Evolutionary conservation across 768 basidiomycete genomes (phyloP), one percentile per base, ranked within the genome.

Genomic region (Peribolospora kevripleyi): DNA sequence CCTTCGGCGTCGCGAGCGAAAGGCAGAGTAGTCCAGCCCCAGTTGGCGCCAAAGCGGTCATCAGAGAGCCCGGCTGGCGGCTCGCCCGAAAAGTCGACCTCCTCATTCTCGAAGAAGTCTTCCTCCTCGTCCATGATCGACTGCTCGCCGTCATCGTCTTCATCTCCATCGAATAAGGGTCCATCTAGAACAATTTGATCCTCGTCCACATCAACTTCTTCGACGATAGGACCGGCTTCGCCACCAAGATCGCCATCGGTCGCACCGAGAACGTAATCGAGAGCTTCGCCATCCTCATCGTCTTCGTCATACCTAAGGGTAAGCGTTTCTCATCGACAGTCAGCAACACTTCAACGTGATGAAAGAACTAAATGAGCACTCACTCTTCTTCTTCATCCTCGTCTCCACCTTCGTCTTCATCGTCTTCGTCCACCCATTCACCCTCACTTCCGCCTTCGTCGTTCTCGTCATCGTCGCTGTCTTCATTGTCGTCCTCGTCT

Each of bases 381-480:
- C 39, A n/a, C 10, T 55, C 56, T 25, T 60, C 58, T 53, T 58
- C 55, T 9, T 57, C 57, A 36, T 51, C 55, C 36, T 57, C 60
- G 7, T 59, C 59, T 13, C 50, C 58, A 1, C 63, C 59, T 53
- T 57, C 74, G 6, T 76, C 76, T 42, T 25, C 47, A 7, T 52
- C 56, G 4, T 59, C 60, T 7, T 42, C 56, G 39, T 62, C 58
- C 41, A 59, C 56, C 39, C 54, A 58, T 25, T 55, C 51, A 14
- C 56, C 6, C 42, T 41, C 13, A 11, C 25, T 80, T 54, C 87
- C 85, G 55, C 79, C 81, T 3, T 82, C 84, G 13, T 80, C 80
- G 11, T 78, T 65, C 41, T 60, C 81, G 3, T 49, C 52, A 5
- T 76, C 84, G n/a, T 77, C 62, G 42, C 51, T 45, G 42, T 57